Evolutionary conservation across 2,329 filamentous ascomycete species (phyloP), one percentile per base, ranked within the genome.

Genomic region (Sporothrix variecibatus): DNA sequence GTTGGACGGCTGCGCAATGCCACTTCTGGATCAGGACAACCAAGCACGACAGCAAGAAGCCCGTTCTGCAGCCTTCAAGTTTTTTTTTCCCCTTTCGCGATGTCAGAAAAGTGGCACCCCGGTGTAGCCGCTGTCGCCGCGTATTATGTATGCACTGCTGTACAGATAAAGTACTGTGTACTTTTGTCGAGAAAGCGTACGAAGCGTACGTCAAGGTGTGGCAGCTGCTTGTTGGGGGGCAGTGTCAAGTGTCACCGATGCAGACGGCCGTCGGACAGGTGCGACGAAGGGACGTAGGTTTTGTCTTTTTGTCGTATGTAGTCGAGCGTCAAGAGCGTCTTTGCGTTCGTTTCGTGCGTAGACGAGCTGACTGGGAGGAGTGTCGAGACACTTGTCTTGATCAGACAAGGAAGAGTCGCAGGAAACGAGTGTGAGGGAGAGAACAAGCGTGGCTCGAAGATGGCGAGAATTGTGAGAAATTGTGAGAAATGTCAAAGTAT

Each of bases 311-410:
- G 49, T 43, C 49, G 68, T 71, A 49, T 11, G n/a, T 31, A 58
- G 67, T 56, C 28, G 40, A 49, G 43, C 4, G 40, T 23, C 60
- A 20, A 26, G 60, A 43, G 60, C 34, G 60, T 65, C 64, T 68
- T 51, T 68, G 43, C 43, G 65, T 68, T n/a, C 2, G 65, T 68
- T 68, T 68, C 43, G 65, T 28, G 65, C 65, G 65, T 68, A 68
- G 2, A 12, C 23, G 46, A 23, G 64, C 46, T 26, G 5, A 3
- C 40, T 68, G 26, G 40, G 26, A 20, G 43, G 40, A 51, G 8
- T n/a, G 65, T 68, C 65, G 65, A 51, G 26, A 51, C 38, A 68
- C 65, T 49, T 68, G 28, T 62, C 58, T 62, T 20, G 58, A 38
- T 28, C 38, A 51, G 23, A 51, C 43, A 51, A 34, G 60, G 12